Base-by-base conservation (phyloP, 139 green algal genomes). In the Ulvella scutata region DNA sequence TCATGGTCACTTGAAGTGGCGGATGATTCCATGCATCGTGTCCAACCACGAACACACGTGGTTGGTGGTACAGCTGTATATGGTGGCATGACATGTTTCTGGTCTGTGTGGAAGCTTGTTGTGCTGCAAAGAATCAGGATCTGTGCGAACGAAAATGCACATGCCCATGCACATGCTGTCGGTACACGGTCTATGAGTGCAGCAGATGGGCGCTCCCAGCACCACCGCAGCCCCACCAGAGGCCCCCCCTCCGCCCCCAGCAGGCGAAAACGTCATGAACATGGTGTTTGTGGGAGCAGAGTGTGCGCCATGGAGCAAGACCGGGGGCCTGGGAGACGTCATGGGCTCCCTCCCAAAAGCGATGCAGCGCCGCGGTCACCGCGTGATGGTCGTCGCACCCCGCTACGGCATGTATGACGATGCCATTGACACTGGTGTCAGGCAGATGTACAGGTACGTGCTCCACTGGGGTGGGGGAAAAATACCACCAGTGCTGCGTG, bases 231-330 rank as follows among this genome's bases (percentile, higher is more conserved):
- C n/a, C n/a, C n/a, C n/a, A n/a, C 13, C 51, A 26, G n/a, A 67
- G 20, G 51, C 51, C 51, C n/a, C 51, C 13, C 51, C 51, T n/a
- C 51, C 51, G 20, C 51, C 51, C 6, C 51, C 51, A 6, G 43
- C 73, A 17, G 83, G 80, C 60, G 79, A 84, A n/a, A 94, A 95
- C 75, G 84, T 85, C 9, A 92, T 96, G 88, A 96, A 95, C 72
- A 87, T 99, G 28, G 89, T 99, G 37, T 86, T 99, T 79, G 95
- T 98, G n/a, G 92, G 90, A 0, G 83, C 93, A 3, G 95, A 99
- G 83, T 96, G 89, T 39, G 94, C 94, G 4, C 95, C 95, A 3
- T 98, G 92, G 90, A 94, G 88, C 29, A 99, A 98, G 76, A 98
- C 93, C 75, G 94, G 94, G 43, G 94, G 94, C 7, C 85, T 99